Evolutionary conservation across 371 early-diverging fungal genomes (phyloP), one percentile per base, ranked within the genome.

Genomic region (Rhizopus arrhizus): DNA sequence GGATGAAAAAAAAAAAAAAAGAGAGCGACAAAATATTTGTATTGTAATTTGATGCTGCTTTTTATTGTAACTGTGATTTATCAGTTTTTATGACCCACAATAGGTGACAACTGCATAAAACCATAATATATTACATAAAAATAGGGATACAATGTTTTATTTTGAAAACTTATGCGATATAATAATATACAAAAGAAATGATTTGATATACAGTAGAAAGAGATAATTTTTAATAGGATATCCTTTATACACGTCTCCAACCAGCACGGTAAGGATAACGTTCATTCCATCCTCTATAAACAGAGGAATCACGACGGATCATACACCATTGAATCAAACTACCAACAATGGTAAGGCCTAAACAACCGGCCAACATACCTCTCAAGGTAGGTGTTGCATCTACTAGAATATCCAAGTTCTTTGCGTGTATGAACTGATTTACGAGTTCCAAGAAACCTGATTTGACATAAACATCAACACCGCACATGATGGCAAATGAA

Each of bases 391-490:
- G 49, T 5, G 67, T 69, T 22, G 82, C 74, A 2, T 66, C 47
- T 1, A 69, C 52, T 3, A 66, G 49, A 0, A 59, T 11, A 50
- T 62, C 61, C 6, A 62, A 31, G 31, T 43, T 63, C 35, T 58
- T 67, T 16, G 73, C 80, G 38, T 72, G 74, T 13, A 77, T 45
- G 49, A 80, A 60, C 13, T 58, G 55, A 45, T 62, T 42, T 8
- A 80, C 69, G 2, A 74, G 62, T 40, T 72, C 60, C 43, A 77
- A 57, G 62, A 85, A 83, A 28, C 78, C 80, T 6, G 83, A 72
- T 42, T 83, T 75, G 34, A 76, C 76, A 66, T 83, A 85, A 59
- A 85, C 65, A 58, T 85, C 86, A 28, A 83, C 55, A 59, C 86
- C 86, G 55, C 76, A 67, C 58, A 85, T 78, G 58, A 85, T 75